phyloP scores from a whole-genome alignment of 257 asterid genomes.

The Linaria vulgaris region DNA sequence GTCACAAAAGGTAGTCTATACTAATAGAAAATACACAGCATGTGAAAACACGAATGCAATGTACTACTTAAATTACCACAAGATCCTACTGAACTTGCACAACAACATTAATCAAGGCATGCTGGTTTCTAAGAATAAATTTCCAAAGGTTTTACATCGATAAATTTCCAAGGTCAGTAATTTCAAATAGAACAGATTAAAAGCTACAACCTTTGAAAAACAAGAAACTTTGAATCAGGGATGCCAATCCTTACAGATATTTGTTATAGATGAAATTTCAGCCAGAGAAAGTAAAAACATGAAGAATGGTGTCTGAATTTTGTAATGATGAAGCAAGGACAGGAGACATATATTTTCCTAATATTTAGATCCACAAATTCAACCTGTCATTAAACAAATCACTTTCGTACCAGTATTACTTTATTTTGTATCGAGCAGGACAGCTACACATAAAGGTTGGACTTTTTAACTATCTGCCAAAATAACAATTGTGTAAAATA shows the following conservation, averaged over 20 bases:
- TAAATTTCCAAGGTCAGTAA: no score
- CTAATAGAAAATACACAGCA: no score
- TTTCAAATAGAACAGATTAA: no score
- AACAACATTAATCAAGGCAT: no score
- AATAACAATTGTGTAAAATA: no score
- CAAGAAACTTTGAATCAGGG: not conserved
- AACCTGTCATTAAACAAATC: slow-evolving; percentile 23
- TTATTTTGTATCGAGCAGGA: slow-evolving; percentile 15
- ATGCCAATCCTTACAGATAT: not conserved
- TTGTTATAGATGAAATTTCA: not conserved
- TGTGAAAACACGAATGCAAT: not conserved
- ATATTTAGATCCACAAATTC: not conserved
- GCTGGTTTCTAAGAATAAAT: no score
- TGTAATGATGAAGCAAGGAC: not conserved
- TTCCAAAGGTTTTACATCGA: no score
- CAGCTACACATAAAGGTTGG: slow-evolving; percentile 19
- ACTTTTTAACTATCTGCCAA: slow-evolving; percentile 9
- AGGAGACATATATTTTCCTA: not conserved
- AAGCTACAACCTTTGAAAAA: not conserved
- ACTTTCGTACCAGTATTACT: slow-evolving; percentile 15
- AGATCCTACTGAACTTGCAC: not conserved
- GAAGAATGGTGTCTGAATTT: not conserved
- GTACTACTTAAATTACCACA: not conserved
- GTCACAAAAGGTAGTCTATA: no score
- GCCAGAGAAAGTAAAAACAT: not conserved